These are phyloP conservation scores for Pseudonectria buxi DNA, from an alignment of 2,329 filamentous ascomycete species.

Conservation along the genomic window DNA sequence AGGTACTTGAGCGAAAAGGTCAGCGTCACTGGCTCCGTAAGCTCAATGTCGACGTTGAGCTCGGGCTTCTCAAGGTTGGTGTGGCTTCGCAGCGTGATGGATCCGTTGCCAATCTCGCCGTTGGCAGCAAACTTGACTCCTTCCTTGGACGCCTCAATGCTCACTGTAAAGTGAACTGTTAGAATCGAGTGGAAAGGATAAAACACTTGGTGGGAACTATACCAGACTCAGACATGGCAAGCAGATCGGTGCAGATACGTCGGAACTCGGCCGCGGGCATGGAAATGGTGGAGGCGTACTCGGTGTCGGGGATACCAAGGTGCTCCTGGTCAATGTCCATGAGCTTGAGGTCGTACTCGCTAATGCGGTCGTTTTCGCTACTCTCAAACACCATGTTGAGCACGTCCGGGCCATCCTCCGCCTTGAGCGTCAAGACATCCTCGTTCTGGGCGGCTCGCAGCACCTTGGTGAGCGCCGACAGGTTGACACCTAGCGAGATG, in stretches of 20 bases:
- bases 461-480: slow-evolving; percentile 94
- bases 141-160: slow-evolving; percentile 94
- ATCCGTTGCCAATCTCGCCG: slow-evolving; percentile 93
- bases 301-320: slow-evolving; percentile 96
- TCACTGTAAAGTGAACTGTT: slow-evolving; percentile 49
- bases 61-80: slow-evolving; percentile 84
- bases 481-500: slow-evolving; percentile 95
- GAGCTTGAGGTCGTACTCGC: slow-evolving; percentile 99
- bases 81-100: slow-evolving; percentile 85
- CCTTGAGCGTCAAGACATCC: slow-evolving; percentile 93
- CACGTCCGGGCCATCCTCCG: slow-evolving; percentile 91
- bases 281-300: slow-evolving; percentile 84
- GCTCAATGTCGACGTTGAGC: slow-evolving; percentile 78
- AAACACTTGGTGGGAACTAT: slow-evolving; percentile 29
- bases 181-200: slow-evolving; percentile 1
- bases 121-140: slow-evolving; percentile 90
- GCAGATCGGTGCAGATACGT: slow-evolving; percentile 88
- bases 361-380: slow-evolving; percentile 78
- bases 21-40: slow-evolving; percentile 85
- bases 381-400: slow-evolving; percentile 96
- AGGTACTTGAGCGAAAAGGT: slow-evolving; percentile 99
- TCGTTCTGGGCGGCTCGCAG: slow-evolving; percentile 90
- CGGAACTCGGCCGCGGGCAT: slow-evolving; percentile 90
- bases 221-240: slow-evolving; percentile 93
- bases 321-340: slow-evolving; percentile 99